Percentiles rank a stretch among this genome's conserved stretches.
Evolutionary conservation across 2,329 filamentous ascomycete species (phyloP).

Genomic region (Phialemoniopsis sp.): DNA sequence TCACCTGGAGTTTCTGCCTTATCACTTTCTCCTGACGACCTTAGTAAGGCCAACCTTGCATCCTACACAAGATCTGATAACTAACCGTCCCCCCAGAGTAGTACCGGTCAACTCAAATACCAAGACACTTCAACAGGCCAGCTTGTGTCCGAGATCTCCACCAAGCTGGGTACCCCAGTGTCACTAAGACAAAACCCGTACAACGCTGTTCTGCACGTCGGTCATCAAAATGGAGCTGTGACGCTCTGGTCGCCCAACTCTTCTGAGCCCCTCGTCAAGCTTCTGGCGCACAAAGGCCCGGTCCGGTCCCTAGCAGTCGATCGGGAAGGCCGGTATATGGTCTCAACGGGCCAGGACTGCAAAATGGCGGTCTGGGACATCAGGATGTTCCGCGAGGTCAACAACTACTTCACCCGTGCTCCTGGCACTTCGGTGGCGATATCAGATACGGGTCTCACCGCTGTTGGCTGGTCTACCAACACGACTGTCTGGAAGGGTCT

Average conservation of each 20-base stretch:
- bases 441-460: constrained; percentile 82
- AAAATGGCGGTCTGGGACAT: constrained; percentile 16
- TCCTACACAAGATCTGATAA: too few species aligned
- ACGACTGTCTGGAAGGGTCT: constrained; percentile 89
- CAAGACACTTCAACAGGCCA: constrained; percentile 94
- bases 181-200: constrained; percentile 84
- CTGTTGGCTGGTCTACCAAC: constrained; percentile 87
- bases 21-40: constrained; percentile 90
- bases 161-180: constrained; percentile 77
- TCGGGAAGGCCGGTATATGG: constrained; percentile 69
- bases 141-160: constrained; percentile 80
- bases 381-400: constrained; percentile 68
- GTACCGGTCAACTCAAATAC: constrained; percentile 83
- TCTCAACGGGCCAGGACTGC: constrained; percentile 14
- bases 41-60: constrained; percentile 48
- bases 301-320: constrained; percentile 84
- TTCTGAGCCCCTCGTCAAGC: constrained; percentile 80
- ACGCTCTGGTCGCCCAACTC: constrained; percentile 95
- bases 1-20: constrained; percentile 92
- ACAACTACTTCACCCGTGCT: constrained; percentile 79
- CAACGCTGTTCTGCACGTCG: constrained; percentile 88
- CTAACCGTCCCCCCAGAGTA: constrained; percentile 49
- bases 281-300: constrained; percentile 84
- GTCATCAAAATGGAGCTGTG: constrained; percentile 92
- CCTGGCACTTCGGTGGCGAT: constrained; percentile 83